These are phyloP conservation scores for Lagenidium giganteum DNA, from an alignment of 352 stramenopile species.

Conservation along the genomic window DNA sequence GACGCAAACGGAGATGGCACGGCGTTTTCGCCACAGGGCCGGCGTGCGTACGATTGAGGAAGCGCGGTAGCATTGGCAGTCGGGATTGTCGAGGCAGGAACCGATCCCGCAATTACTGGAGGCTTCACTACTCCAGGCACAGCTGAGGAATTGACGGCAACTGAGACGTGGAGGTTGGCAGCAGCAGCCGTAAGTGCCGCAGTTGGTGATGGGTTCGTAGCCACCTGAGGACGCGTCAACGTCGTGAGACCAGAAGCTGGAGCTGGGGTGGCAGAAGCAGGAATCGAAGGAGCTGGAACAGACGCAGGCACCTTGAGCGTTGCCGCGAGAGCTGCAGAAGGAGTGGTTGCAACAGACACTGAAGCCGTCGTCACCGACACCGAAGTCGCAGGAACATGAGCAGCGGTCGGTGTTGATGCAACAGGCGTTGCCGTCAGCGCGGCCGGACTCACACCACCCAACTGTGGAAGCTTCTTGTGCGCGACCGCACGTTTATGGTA, in stretches of 20 bases:
- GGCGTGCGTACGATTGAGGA: slow-evolving; percentile 25
- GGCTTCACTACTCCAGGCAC: slow-evolving; percentile 1
- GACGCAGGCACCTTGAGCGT: not conserved
- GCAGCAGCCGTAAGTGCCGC: not conserved
- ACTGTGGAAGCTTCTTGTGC: slow-evolving; percentile 76
- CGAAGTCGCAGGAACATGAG: not conserved
- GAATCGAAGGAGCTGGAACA: not conserved
- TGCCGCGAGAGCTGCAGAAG: not conserved
- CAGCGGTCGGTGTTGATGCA: not conserved
- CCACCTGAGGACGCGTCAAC: not conserved
- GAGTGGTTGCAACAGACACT: not conserved
- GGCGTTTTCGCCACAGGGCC: slow-evolving; percentile 44
- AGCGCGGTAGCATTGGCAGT: slow-evolving; percentile 9
- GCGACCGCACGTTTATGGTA: slow-evolving; percentile 79
- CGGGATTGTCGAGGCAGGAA: slow-evolving; percentile 23
- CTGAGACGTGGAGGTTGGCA: no score
- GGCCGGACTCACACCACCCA: slow-evolving; percentile 18
- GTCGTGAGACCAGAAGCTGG: not conserved
- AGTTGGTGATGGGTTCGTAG: not conserved
- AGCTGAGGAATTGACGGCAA: no score
- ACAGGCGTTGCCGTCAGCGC: slow-evolving; percentile 20
- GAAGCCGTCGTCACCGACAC: slow-evolving; percentile 2
- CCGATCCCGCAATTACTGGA: slow-evolving; percentile 16
- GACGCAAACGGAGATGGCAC: slow-evolving; percentile 38
- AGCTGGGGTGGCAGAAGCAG: not conserved